Evolutionary conservation across 129 eudicot genomes (phyloP), one percentile per base, ranked within the genome.

Genomic region (Silybum marianum): DNA sequence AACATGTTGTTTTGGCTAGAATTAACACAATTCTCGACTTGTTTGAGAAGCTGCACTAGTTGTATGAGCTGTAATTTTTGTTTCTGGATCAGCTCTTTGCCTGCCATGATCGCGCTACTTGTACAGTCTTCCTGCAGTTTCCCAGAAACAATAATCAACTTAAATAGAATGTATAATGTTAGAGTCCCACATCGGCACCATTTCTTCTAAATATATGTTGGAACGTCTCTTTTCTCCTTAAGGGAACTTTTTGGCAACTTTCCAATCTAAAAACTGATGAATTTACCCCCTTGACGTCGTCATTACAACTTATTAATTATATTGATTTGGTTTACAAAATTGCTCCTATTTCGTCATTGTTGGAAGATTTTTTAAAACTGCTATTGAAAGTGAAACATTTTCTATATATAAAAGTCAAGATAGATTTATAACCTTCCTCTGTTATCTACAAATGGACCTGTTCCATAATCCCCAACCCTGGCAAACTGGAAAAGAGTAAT

Each of bases 31-130:
- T 74, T 71, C 71, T 92, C 91, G 25, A 90, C 89, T 80, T 88
- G 85, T 82, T 74, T 86, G 16, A 92, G 93, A 80, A 88, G 84
- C 82, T 84, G 82, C 44, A 90, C 62, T 54, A 92, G 69, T 72
- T 92, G 91, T 14, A 80, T 78, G 28, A 92, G 87, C 81, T 90
- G 93, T 58, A 60, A 42, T 73, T 78, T 87, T 85, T 90, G 96
- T 86, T 85, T 87, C 46, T 84, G 82, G 22, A 87, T 24, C n/a
- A 92, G 84, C 82, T 92, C 95, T 71, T 88, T 87, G 86, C 93
- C 86, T 38, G 88, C 90, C 46, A 62, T 84, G 25, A 85, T 87
- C 12, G 89, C 95, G 8, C 63, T 90, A 54, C 62, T 71, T 13
- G 83, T 78, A 16, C 70, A 87, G 82, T 93, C 90, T 71, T 87